phyloP scores from a whole-genome alignment of 192 early-diverging fungal species.

The Jimgerdemannia lactiflua region DNA sequence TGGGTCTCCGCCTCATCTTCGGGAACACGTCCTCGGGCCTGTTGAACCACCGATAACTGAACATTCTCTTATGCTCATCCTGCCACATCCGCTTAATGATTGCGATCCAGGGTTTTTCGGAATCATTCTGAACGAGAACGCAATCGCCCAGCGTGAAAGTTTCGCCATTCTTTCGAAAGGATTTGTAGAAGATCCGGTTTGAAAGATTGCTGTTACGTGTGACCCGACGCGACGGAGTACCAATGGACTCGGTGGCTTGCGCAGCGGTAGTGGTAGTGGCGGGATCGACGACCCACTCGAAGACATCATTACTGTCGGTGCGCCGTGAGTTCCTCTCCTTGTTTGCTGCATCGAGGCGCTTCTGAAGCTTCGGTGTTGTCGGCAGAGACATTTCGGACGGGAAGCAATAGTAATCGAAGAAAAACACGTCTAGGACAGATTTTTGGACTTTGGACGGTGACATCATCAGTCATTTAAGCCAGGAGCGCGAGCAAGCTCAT shows the following conservation, averaged over 20 bases:
- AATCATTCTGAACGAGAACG: conserved; percentile 30
- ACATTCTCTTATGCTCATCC: conserved; percentile 43
- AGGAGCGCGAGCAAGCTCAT: too few relatives aligned
- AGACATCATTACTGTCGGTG: not conserved
- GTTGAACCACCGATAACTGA: conserved; percentile 55
- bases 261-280: not conserved
- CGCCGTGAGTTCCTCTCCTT: not conserved
- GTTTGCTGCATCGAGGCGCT: not conserved
- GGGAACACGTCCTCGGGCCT: conserved; percentile 38
- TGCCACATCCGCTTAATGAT: conserved; percentile 55
- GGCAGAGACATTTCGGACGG: not conserved
- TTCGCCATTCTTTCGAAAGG: conserved; percentile 39
- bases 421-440: too few relatives aligned
- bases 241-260: not conserved
- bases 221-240: conserved; percentile 35
- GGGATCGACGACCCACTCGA: not conserved
- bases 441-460: too few relatives aligned
- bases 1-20: conserved; percentile 27
- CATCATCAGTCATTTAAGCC: too few relatives aligned
- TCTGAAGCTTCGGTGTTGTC: not conserved
- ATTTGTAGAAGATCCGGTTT: conserved; percentile 47
- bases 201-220: conserved; percentile 55
- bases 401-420: too few relatives aligned
- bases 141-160: conserved; percentile 31
- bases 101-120: conserved; percentile 42